phyloP scores from a whole-genome alignment of 2,329 filamentous ascomycete species.

The Penicillium occitanis region DNA sequence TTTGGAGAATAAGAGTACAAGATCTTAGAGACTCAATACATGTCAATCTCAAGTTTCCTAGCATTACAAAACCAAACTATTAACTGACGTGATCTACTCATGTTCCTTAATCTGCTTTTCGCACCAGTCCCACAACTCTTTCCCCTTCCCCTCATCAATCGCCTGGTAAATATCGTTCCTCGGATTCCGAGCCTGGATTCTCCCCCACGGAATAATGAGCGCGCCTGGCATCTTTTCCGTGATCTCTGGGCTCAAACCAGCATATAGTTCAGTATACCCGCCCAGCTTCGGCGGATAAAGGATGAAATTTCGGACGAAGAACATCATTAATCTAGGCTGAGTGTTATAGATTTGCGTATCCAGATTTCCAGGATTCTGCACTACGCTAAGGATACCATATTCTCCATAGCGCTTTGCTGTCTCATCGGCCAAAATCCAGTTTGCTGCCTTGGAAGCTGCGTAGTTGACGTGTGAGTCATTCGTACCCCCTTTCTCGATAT shows the following conservation, averaged over 20 bases:
- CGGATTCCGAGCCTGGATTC: slow-evolving; percentile 4
- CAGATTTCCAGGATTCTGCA: slow-evolving; percentile 1
- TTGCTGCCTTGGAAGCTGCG: slow-evolving; percentile 1
- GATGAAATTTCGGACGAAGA: slow-evolving; percentile 1
- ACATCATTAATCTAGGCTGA: slow-evolving; percentile 9
- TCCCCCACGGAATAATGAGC: background rate
- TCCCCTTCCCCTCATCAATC: slow-evolving; percentile 1
- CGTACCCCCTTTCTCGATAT: background rate
- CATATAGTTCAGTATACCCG: slow-evolving; percentile 7
- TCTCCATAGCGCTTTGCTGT: background rate
- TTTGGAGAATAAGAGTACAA: background rate
- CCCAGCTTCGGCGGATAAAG: slow-evolving; percentile 10
- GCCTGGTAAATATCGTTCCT: slow-evolving; percentile 3
- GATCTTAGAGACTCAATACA: background rate
- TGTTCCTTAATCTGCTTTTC: slow-evolving; percentile 8
- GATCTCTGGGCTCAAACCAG: slow-evolving; percentile 6
- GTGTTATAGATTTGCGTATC: slow-evolving; percentile 3
- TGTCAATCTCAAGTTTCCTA: background rate
- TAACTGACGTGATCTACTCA: background rate
- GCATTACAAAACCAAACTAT: background rate
- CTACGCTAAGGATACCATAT: slow-evolving; percentile 6
- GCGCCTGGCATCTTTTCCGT: background rate
- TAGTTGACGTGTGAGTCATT: background rate
- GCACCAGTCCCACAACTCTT: slow-evolving; percentile 7
- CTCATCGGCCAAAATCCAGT: background rate